Evolutionary conservation across 2,329 filamentous ascomycete genomes (phyloP).

Genomic region (Metarhizium humberi): DNA sequence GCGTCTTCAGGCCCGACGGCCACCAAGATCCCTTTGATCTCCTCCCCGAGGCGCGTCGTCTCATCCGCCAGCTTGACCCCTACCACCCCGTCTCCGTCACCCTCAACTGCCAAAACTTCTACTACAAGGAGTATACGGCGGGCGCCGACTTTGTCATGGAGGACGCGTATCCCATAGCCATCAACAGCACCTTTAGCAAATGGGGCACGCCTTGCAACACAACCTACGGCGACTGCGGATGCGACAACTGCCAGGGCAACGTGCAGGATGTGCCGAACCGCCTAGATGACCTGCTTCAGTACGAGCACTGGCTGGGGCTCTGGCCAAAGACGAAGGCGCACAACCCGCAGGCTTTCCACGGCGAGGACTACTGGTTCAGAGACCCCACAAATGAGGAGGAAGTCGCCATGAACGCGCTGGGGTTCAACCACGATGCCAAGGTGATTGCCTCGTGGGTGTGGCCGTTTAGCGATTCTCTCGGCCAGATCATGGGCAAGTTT

Average conservation of each 20-base stretch:
- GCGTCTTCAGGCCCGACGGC: constrained; percentile 37
- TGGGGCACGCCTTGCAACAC: constrained; percentile 48
- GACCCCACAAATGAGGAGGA: constrained; percentile 34
- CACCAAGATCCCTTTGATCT: constrained; percentile 43
- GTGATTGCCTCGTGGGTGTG: constrained; percentile 37
- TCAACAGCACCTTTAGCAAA: constrained; percentile 43
- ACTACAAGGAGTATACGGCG: constrained; percentile 43
- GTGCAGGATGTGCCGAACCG: constrained; percentile 40
- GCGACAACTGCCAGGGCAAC: constrained; percentile 48
- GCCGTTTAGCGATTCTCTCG: constrained; percentile 27
- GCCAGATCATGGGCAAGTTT: constrained; percentile 28
- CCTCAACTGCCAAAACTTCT: constrained; percentile 54
- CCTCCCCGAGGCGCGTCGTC: constrained; percentile 29
- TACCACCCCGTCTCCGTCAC: constrained; percentile 52
- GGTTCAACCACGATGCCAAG: constrained; percentile 35
- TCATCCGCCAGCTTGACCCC: constrained; percentile 42
- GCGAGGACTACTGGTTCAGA: constrained; percentile 37
- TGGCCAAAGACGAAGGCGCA: constrained; percentile 34
- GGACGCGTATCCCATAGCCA: constrained; percentile 51
- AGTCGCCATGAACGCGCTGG: constrained; percentile 34
- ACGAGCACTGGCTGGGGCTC: constrained; percentile 31
- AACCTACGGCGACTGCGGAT: constrained; percentile 54
- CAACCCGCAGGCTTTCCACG: constrained; percentile 38
- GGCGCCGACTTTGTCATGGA: constrained; percentile 51
- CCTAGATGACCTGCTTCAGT: constrained; percentile 26